Base-by-base conservation (phyloP, 768 basidiomycete species). In the Peribolospora kevripleyi region DNA sequence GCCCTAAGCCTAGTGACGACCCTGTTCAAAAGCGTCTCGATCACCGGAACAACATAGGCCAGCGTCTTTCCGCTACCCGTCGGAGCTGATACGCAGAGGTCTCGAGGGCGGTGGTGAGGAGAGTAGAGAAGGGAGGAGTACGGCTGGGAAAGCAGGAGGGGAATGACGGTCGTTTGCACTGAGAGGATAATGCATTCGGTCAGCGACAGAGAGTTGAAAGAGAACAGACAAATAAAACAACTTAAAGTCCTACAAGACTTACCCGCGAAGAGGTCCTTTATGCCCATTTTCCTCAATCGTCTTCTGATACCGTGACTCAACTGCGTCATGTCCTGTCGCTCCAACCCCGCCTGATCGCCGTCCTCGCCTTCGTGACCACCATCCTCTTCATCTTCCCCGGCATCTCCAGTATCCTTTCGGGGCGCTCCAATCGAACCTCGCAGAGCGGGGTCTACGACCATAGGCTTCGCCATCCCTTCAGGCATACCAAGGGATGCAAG, bases 1-100 rank as follows among this genome's bases (percentile, higher is more conserved):
- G 90, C 90, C 25, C 91, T 75, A 14, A 98, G 67, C 40, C 84
- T 77, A 0, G 85, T 90, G 25, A 93, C 75, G 7, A 84, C 69
- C 48, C 86, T 74, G 1, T 72, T 66, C 3, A 81, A 77, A 14
- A 98, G 69, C 2, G 79, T 72, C 84, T 93, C 86, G 40, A 93
- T 73, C 54, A 95, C 82, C 1, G 93, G 93, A 42, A 97, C 69
- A 1, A 80, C 84, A 68, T 98, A 98, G n/a, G 86, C 84, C 39
- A 98, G 73, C 0, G 91, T 98, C 68, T 98, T 98, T 0, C 93
- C 93, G 61, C 88, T 93, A 36, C 93, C 93, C 0, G 93, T 98
- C 0, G 93, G 93, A 1, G 93, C 93, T 6, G 87, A 93, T 9
- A 91, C 83, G 61, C 88, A 90, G 9, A 88, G 74, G 67, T 98